These are phyloP conservation scores for Termitomyces sp. DNA, from an alignment of 768 basidiomycete species.

Conservation along the genomic window DNA sequence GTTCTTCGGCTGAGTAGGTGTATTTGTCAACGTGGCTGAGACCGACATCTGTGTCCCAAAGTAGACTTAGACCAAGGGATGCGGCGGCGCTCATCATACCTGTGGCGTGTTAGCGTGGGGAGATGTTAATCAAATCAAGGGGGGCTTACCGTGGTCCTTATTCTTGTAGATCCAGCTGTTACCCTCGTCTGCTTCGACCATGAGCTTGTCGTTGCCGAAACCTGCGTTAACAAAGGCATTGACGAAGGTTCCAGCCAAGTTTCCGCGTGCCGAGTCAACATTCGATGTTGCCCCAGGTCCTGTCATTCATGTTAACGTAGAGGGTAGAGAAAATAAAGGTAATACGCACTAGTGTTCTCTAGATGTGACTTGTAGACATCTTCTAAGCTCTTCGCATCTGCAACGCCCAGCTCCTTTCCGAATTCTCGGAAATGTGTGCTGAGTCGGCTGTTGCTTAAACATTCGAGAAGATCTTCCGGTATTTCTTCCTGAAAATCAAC, in stretches of 20 bases:
- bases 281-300: slow-evolving; percentile 65
- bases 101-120: slow-evolving; percentile 17
- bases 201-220: slow-evolving; percentile 97
- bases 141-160: slow-evolving; percentile 82
- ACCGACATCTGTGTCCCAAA: slow-evolving; percentile 97
- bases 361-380: slow-evolving; percentile 97
- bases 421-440: slow-evolving; percentile 84
- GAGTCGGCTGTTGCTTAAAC: slow-evolving; percentile 80
- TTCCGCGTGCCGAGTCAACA: slow-evolving; percentile 90
- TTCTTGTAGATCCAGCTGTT: slow-evolving; percentile 99
- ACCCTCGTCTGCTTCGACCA: slow-evolving; percentile 95
- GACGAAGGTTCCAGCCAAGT: slow-evolving; percentile 94
- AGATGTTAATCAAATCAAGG: not conserved
- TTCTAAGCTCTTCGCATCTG: slow-evolving; percentile 86
- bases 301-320: slow-evolving; percentile 16
- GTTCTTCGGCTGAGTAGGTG: slow-evolving; percentile 92
- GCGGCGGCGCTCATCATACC: slow-evolving; percentile 97
- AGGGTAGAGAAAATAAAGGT: not conserved
- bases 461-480: slow-evolving; percentile 78
- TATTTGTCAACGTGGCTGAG: slow-evolving; percentile 95
- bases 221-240: slow-evolving; percentile 99
- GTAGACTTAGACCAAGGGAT: slow-evolving; percentile 83
- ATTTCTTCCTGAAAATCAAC: slow-evolving; percentile 58
- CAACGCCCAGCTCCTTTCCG: slow-evolving; percentile 89
- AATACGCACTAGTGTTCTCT: slow-evolving; percentile 70